Conservation (phyloP, 75 land plant species). For the Chamaecyparis obtusa region DNA sequence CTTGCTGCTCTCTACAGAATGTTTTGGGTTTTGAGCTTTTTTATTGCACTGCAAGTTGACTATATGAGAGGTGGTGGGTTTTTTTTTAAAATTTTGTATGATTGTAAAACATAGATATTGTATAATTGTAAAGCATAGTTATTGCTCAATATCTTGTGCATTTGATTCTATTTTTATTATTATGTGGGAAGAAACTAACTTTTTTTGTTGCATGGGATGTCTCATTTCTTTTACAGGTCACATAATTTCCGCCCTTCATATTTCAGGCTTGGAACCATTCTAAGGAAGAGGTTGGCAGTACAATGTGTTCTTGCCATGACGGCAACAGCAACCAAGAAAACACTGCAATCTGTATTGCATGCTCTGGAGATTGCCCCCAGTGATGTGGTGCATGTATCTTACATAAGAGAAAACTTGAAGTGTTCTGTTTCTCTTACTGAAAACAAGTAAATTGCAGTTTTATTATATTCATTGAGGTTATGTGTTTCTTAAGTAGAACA, state of each 20-base stretch:
- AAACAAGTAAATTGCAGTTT: constrained; percentile 48
- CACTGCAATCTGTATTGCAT: constrained; percentile 57
- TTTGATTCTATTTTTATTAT: background rate
- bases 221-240: constrained; percentile 56
- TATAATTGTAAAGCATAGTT: background rate
- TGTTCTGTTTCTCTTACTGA: constrained; percentile 59
- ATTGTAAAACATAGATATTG: background rate
- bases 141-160: constrained; percentile 6
- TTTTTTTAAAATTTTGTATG: background rate
- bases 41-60: background rate
- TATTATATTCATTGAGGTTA: background rate
- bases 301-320: constrained; percentile 93
- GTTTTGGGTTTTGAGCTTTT: background rate
- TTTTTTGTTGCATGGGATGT: constrained; percentile 3
- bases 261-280: constrained; percentile 77
- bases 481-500: background rate
- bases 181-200: background rate
- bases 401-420: constrained; percentile 69
- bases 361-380: constrained; percentile 60
- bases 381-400: constrained; percentile 54
- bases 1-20: background rate
- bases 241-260: constrained; percentile 99
- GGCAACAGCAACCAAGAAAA: constrained; percentile 88
- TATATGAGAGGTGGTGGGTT: background rate
- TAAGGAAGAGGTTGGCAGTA: constrained; percentile 55